phyloP scores from a whole-genome alignment of 495 filamentous ascomycete species.

The Hypoxylon rickii region DNA sequence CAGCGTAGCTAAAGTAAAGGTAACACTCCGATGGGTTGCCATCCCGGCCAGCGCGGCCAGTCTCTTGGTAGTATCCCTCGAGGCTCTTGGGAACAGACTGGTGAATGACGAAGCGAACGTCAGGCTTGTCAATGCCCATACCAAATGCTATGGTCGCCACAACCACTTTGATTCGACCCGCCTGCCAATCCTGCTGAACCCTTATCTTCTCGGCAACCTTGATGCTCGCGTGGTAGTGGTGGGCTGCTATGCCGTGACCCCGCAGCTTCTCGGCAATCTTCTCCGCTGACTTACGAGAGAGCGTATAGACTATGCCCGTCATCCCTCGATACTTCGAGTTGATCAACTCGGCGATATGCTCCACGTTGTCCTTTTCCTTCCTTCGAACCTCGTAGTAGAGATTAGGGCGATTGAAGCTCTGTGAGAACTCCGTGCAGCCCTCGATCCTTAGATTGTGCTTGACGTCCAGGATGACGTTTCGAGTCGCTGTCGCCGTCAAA shows the following conservation, averaged over 20 bases:
- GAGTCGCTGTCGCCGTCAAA: slow-evolving; percentile 90
- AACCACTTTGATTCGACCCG: slow-evolving; percentile 77
- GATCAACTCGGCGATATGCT: slow-evolving; percentile 74
- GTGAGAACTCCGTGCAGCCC: slow-evolving; percentile 73
- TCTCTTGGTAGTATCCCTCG: slow-evolving; percentile 99
- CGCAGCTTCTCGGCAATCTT: slow-evolving; percentile 70
- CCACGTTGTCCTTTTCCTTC: slow-evolving; percentile 58
- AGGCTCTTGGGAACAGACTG: slow-evolving; percentile 89
- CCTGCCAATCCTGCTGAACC: slow-evolving; percentile 83
- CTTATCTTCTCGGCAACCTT: slow-evolving; percentile 61
- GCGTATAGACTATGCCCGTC: slow-evolving; percentile 92
- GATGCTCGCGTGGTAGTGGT: slow-evolving; percentile 87
- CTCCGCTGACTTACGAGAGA: slow-evolving; percentile 84
- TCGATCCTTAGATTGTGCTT: slow-evolving; percentile 84
- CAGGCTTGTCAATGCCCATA: slow-evolving; percentile 97
- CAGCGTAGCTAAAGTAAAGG: slow-evolving; percentile 81
- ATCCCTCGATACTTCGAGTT: slow-evolving; percentile 65
- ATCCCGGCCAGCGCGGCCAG: slow-evolving; percentile 90
- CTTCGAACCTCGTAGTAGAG: slow-evolving; percentile 79
- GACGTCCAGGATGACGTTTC: slow-evolving; percentile 88
- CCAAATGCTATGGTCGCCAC: slow-evolving; percentile 99
- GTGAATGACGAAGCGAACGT: slow-evolving; percentile 95
- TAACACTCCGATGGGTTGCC: slow-evolving; percentile 86
- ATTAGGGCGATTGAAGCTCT: slow-evolving; percentile 95
- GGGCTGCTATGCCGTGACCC: slow-evolving; percentile 67